Percentiles rank a stretch among this genome's conserved stretches.
These are phyloP conservation scores for Botryotinia globosa DNA, from an alignment of 2,329 filamentous ascomycete species.

Conservation along the genomic window DNA sequence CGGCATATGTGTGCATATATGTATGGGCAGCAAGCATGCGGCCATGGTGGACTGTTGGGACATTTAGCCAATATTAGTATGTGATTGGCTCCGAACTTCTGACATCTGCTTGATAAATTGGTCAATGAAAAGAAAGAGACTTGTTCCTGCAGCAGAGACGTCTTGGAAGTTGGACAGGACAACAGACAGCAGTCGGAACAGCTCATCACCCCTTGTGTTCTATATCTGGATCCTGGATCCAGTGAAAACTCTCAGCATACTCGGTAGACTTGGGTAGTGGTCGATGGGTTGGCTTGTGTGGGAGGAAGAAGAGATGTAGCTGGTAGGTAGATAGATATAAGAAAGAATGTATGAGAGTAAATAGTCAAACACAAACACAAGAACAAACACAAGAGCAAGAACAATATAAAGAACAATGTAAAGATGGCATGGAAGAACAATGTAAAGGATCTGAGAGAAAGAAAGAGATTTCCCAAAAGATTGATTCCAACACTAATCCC, in stretches of 20 bases:
- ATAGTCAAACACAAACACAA: neutral
- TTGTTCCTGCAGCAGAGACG: neutral
- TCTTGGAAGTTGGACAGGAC: neutral
- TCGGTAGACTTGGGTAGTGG: neutral
- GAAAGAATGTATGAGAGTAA: too few relatives aligned
- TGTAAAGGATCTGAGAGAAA: neutral
- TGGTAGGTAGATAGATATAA: neutral
- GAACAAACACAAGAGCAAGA: too few relatives aligned
- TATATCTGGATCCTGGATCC: neutral
- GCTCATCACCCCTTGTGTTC: neutral
- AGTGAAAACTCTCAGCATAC: neutral
- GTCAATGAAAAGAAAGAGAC: neutral
- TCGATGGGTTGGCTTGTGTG: neutral
- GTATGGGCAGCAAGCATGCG: too few relatives aligned
- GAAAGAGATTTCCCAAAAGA: conserved; percentile 5
- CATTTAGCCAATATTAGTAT: too few relatives aligned
- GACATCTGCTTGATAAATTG: too few relatives aligned
- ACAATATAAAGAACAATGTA: neutral
- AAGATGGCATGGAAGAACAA: neutral
- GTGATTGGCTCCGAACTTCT: too few relatives aligned
- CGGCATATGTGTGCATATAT: too few relatives aligned
- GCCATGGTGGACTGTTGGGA: too few relatives aligned
- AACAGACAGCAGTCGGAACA: neutral
- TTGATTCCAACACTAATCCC: neutral
- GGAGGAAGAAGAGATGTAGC: neutral